A percentile compares a stretch with the other conserved stretches of the same genome.
Conservation (phyloP, 2,329 filamentous ascomycete species). For the Lasiodiplodia sp. region DNA sequence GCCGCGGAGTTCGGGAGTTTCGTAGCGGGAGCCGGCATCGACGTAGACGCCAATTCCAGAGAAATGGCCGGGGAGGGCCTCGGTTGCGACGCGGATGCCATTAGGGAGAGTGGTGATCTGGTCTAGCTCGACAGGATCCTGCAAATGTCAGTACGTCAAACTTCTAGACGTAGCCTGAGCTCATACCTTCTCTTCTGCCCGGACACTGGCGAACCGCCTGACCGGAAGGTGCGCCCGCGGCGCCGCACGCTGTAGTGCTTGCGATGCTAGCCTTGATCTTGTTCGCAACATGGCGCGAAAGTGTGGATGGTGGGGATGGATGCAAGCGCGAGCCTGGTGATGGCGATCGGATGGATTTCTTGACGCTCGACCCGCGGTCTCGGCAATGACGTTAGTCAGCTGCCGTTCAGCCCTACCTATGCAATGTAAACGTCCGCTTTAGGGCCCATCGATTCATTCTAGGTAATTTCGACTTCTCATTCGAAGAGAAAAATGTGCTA, state of each 20-base stretch:
- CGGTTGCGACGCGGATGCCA: conserved; percentile 91
- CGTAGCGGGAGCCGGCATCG: conserved; percentile 93
- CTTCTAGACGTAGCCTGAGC: conserved; percentile 25
- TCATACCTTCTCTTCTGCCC: conserved; percentile 46
- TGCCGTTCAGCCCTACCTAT: conserved; percentile 16
- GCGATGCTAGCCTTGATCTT: conserved; percentile 18
- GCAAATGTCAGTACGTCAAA: conserved; percentile 18
- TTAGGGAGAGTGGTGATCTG: conserved; percentile 88
- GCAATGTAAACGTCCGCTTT: not conserved
- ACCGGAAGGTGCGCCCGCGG: not conserved
- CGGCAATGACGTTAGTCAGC: conserved; percentile 31
- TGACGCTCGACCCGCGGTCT: conserved; percentile 23
- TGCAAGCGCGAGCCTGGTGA: not conserved
- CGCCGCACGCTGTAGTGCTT: conserved; percentile 10
- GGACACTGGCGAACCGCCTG: conserved; percentile 41
- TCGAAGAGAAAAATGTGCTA: not conserved
- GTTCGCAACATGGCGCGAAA: conserved; percentile 22
- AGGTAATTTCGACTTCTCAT: not conserved
- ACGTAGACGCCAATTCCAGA: conserved; percentile 95
- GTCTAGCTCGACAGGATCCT: conserved; percentile 88
- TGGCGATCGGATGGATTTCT: conserved; percentile 25
- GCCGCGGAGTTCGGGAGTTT: conserved; percentile 82
- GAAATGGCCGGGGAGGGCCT: conserved; percentile 92
- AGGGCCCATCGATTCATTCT: not conserved
- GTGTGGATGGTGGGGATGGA: conserved; percentile 9